Conservation (phyloP, 805 yeast species). For the Wickerhamiella azymoides region DNA sequence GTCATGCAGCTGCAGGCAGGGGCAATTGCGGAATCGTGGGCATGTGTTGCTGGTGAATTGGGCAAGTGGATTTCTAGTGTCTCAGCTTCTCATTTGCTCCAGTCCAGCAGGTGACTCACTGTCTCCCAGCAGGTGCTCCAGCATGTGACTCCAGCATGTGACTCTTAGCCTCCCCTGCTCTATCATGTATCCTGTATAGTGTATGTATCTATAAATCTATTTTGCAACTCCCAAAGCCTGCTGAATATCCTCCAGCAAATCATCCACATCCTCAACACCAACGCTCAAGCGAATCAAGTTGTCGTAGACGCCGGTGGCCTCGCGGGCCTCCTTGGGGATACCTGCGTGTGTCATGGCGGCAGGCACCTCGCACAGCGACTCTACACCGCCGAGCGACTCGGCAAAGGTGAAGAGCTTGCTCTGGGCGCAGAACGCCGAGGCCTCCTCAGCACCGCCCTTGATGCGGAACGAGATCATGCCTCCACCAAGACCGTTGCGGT, state of each 20-base stretch:
- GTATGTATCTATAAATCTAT: background rate
- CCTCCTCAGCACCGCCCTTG: slow-evolving; percentile 67
- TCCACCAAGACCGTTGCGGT: slow-evolving; percentile 76
- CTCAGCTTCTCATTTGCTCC: no score
- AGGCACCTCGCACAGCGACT: slow-evolving; percentile 74
- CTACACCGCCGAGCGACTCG: slow-evolving; percentile 84
- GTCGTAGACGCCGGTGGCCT: slow-evolving; percentile 65
- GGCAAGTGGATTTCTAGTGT: no score
- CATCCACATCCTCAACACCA: slow-evolving; percentile 76
- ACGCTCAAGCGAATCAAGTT: slow-evolving; percentile 72
- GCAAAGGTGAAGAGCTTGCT: slow-evolving; percentile 74
- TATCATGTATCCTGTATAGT: no score
- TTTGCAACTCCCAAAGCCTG: slow-evolving; percentile 41
- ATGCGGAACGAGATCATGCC: slow-evolving; percentile 85
- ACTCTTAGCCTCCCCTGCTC: no score
- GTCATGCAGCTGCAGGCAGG: no score
- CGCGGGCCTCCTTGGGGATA: slow-evolving; percentile 65
- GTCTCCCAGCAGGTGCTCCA: no score
- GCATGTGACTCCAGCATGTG: no score
- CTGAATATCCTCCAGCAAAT: slow-evolving; percentile 54
- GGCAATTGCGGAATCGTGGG: no score
- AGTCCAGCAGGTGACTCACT: no score
- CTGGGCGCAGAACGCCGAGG: slow-evolving; percentile 55
- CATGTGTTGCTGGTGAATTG: no score
- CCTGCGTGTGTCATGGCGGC: slow-evolving; percentile 91